These are phyloP conservation scores for Leucocoprinus sp. DNA, from an alignment of 768 basidiomycete genomes.

Conservation along the genomic window DNA sequence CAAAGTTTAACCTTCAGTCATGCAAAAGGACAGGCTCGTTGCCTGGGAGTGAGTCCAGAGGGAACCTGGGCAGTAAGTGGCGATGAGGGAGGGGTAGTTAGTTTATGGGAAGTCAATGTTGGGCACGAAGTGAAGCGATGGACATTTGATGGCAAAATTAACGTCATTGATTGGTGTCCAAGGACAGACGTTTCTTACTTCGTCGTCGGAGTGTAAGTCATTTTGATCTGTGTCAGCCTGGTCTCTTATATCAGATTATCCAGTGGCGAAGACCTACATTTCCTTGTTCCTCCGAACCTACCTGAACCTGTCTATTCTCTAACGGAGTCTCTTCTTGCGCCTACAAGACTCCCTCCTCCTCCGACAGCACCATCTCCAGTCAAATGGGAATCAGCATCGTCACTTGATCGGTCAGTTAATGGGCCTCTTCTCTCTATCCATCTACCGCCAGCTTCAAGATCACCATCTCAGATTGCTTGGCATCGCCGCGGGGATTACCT, in stretches of 20 bases:
- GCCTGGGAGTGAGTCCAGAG: slow-evolving; percentile 75
- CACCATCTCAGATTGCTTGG: slow-evolving; percentile 81
- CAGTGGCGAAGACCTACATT: slow-evolving; percentile 76
- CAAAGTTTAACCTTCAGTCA: slow-evolving; percentile 67
- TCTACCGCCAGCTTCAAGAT: slow-evolving; percentile 58
- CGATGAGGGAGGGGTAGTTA: slow-evolving; percentile 79
- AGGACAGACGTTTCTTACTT: slow-evolving; percentile 75
- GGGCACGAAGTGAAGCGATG: slow-evolving; percentile 85
- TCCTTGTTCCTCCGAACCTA: slow-evolving; percentile 75
- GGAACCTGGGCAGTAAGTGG: slow-evolving; percentile 90
- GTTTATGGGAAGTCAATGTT: slow-evolving; percentile 87
- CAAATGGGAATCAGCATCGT: slow-evolving; percentile 56
- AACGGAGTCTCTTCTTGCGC: slow-evolving; percentile 57
- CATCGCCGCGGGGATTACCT: slow-evolving; percentile 94
- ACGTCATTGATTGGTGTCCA: slow-evolving; percentile 90
- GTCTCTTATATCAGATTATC: slow-evolving; percentile 12
- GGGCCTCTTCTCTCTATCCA: slow-evolving; percentile 51
- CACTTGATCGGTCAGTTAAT: slow-evolving; percentile 40
- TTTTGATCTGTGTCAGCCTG: slow-evolving; percentile 2
- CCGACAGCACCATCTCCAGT: slow-evolving; percentile 52
- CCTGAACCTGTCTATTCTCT: slow-evolving; percentile 46
- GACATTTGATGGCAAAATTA: slow-evolving; percentile 73
- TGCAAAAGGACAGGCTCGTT: slow-evolving; percentile 57
- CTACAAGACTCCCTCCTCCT: slow-evolving; percentile 51
- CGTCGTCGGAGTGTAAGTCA: slow-evolving; percentile 67